Conservation (phyloP, 1,284 basidiomycete genomes). For the Volvariella volvacea region DNA sequence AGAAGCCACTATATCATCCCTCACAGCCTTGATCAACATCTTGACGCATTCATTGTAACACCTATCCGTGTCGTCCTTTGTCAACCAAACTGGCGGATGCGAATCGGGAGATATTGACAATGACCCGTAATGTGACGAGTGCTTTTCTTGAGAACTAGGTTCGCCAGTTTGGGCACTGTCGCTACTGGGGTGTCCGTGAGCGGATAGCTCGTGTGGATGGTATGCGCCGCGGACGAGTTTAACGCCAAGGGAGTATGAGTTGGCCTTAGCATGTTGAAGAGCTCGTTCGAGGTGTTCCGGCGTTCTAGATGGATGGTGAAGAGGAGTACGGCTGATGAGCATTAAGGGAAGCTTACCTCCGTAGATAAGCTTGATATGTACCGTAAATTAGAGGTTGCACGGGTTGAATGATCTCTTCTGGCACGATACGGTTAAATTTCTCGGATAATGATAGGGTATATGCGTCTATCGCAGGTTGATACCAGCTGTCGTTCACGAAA, state of each 20-base stretch:
- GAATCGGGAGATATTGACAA: constrained; percentile 49
- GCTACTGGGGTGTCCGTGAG: too few species aligned
- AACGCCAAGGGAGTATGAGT: constrained; percentile 80
- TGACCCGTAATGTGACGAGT: constrained; percentile 12
- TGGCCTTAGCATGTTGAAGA: constrained; percentile 60
- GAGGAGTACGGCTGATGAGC: too few species aligned
- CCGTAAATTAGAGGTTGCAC: constrained; percentile 69
- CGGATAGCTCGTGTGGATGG: constrained; percentile 69
- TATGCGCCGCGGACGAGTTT: constrained; percentile 97
- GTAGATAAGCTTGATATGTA: constrained; percentile 84
- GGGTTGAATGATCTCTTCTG: constrained; percentile 5
- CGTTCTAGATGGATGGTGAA: constrained; percentile 39
- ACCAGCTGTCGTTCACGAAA: constrained; percentile 43
- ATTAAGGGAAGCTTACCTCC: constrained; percentile 34
- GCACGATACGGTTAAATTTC: constrained; percentile 60
- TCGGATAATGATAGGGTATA: constrained; percentile 70
- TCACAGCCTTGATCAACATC: constrained; percentile 56
- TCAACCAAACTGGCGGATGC: constrained; percentile 60
- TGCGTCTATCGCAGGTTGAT: constrained; percentile 81
- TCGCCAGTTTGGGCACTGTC: too few species aligned
- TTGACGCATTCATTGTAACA: constrained; percentile 71
- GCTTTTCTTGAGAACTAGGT: too few species aligned
- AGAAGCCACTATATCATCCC: constrained; percentile 28
- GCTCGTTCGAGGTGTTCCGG: constrained; percentile 62
- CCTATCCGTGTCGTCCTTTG: constrained; percentile 72